These are phyloP conservation scores for Fraxinus sp. DNA, from an alignment of 305 asterid genomes.

Conservation along the genomic window DNA sequence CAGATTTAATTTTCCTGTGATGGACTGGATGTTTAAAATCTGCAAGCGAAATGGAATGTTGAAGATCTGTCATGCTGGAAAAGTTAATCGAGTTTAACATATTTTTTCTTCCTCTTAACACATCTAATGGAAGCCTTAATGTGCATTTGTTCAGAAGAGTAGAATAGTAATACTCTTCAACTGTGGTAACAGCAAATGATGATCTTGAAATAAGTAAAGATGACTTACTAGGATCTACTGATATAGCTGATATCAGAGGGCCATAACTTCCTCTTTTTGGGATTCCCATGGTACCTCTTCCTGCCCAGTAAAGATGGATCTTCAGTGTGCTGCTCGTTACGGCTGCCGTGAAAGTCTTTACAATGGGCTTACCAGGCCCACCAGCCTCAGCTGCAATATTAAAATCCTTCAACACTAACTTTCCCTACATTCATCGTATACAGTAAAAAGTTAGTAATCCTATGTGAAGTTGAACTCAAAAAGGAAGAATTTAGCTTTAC, in stretches of 20 bases:
- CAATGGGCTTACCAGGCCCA: slow-evolving; percentile 66
- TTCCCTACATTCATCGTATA: slow-evolving; percentile 47
- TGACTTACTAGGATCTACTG: slow-evolving; percentile 75
- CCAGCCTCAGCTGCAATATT: slow-evolving; percentile 75
- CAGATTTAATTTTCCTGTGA: slow-evolving; percentile 35
- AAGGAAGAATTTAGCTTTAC: neutral
- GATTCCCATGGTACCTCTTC: slow-evolving; percentile 89
- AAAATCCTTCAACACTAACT: slow-evolving; percentile 74
- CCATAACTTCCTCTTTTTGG: slow-evolving; percentile 87
- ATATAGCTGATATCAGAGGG: slow-evolving; percentile 87
- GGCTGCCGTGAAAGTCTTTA: slow-evolving; percentile 48
- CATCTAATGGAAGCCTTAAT: neutral
- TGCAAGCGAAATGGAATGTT: slow-evolving; percentile 29
- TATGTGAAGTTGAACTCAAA: neutral
- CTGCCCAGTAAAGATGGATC: slow-evolving; percentile 91
- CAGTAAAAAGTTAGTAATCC: slow-evolving; percentile 5
- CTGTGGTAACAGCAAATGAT: slow-evolving; percentile 8
- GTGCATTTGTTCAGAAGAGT: neutral
- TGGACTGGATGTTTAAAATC: slow-evolving; percentile 73
- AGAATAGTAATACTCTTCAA: neutral
- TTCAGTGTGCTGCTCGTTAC: slow-evolving; percentile 64
- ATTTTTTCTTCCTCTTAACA: neutral
- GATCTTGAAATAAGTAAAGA: slow-evolving; percentile 11
- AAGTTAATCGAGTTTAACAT: neutral
- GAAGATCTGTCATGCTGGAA: neutral